phyloP scores from a whole-genome alignment of 768 basidiomycete genomes.

The Hygrophoropsis aurantiaca region DNA sequence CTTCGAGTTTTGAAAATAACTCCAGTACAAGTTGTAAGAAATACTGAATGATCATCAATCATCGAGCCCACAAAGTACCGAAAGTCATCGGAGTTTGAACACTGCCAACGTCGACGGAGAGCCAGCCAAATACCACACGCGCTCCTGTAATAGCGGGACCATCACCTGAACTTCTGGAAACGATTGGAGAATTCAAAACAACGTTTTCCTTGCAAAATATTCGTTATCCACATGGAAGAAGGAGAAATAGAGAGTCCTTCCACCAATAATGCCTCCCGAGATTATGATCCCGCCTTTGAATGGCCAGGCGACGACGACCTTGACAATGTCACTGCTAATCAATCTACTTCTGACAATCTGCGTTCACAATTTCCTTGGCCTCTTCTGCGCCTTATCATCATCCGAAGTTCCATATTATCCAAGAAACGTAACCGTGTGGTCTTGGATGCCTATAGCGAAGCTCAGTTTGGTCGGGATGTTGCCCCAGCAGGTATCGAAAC shows the following conservation, averaged over 20 bases:
- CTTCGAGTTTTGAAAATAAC: no score
- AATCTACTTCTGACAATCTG: slow-evolving; percentile 10
- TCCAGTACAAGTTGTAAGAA: no score
- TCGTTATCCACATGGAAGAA: slow-evolving; percentile 16
- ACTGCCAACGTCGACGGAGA: background rate
- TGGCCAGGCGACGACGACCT: slow-evolving; percentile 51
- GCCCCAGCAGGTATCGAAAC: slow-evolving; percentile 47
- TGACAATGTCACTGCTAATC: slow-evolving; percentile 6
- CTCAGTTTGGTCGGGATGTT: slow-evolving; percentile 74
- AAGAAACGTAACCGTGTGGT: slow-evolving; percentile 53
- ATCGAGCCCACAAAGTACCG: background rate
- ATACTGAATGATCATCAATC: no score
- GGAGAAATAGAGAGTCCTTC: slow-evolving; percentile 7
- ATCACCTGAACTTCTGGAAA: no score
- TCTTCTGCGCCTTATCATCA: slow-evolving; percentile 39
- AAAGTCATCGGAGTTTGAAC: slow-evolving; percentile 18
- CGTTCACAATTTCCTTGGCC: slow-evolving; percentile 22
- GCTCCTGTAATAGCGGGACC: background rate
- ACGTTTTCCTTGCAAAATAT: no score
- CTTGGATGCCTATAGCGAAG: slow-evolving; percentile 60
- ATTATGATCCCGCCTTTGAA: slow-evolving; percentile 56
- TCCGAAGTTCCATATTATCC: slow-evolving; percentile 46
- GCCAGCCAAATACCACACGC: background rate
- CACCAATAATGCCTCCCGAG: slow-evolving; percentile 2
- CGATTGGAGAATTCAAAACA: no score